phyloP scores from a whole-genome alignment of 495 filamentous ascomycete genomes.

The Pseudomonodictys pantanalensis region DNA sequence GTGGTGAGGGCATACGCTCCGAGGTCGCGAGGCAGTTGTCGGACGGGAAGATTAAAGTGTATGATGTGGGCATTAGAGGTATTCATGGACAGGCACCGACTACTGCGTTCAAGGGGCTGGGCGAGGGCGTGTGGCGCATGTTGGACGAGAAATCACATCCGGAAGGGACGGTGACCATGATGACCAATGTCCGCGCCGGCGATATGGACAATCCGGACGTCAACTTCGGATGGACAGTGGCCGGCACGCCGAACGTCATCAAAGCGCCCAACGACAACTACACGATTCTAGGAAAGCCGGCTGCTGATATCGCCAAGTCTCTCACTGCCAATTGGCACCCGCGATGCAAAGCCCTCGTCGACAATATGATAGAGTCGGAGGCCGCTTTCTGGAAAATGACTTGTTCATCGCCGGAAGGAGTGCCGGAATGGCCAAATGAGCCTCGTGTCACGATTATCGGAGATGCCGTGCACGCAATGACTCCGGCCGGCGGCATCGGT shows the following conservation, averaged over 20 bases:
- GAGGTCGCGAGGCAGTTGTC: slow-evolving; percentile 50
- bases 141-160: slow-evolving; percentile 41
- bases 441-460: slow-evolving; percentile 58
- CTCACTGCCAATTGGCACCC: slow-evolving; percentile 51
- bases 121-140: slow-evolving; percentile 52
- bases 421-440: slow-evolving; percentile 50
- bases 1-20: slow-evolving; percentile 56
- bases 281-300: slow-evolving; percentile 48
- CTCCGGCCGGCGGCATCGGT: slow-evolving; percentile 58
- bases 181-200: slow-evolving; percentile 54
- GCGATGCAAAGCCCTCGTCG: slow-evolving; percentile 49
- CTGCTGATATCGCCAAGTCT: slow-evolving; percentile 51
- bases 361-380: slow-evolving; percentile 50
- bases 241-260: slow-evolving; percentile 51
- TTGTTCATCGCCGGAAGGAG: slow-evolving; percentile 51
- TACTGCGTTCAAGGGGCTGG: slow-evolving; percentile 52
- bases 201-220: slow-evolving; percentile 54
- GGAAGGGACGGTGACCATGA: slow-evolving; percentile 46
- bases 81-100: slow-evolving; percentile 56
- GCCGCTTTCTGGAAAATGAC: slow-evolving; percentile 58
- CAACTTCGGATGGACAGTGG: slow-evolving; percentile 57
- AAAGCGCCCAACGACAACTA: slow-evolving; percentile 51
- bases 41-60: slow-evolving; percentile 49
- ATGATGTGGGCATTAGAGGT: slow-evolving; percentile 53
- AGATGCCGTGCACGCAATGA: slow-evolving; percentile 61